phyloP scores from a whole-genome alignment of 139 green algal species.

The Yamagishiella unicocca region DNA sequence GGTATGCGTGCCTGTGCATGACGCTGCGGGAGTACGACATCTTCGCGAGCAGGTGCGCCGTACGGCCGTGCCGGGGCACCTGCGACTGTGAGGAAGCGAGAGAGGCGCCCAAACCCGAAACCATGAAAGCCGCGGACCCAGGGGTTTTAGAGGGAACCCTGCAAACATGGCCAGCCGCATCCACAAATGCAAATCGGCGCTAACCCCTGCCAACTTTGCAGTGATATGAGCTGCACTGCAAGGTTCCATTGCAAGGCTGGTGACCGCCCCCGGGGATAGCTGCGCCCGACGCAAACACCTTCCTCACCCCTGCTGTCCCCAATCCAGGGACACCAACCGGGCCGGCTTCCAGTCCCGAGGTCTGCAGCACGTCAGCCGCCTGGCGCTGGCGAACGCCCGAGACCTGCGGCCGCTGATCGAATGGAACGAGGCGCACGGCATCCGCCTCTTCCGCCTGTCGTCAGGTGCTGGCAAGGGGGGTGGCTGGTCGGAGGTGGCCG shows the following conservation, averaged over 20 bases:
- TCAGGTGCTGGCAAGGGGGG: constrained; percentile 15
- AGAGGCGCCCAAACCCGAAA: no score
- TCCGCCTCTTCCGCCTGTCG: constrained; percentile 73
- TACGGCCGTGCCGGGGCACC: no score
- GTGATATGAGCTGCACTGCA: no score
- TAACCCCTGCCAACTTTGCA: no score
- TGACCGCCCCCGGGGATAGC: no score
- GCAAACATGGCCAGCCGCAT: no score
- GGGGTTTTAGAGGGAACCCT: no score
- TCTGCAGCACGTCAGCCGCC: constrained; percentile 61
- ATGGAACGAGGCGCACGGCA: constrained; percentile 78
- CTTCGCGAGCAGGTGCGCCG: constrained; percentile 65
- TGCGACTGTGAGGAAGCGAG: no score
- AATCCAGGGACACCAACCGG: constrained; percentile 36
- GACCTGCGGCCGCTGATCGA: constrained; percentile 67
- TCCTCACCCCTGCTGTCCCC: background rate
- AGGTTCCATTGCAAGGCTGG: no score
- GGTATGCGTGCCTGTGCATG: constrained; percentile 80
- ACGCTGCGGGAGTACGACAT: constrained; percentile 66
- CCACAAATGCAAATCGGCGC: no score
- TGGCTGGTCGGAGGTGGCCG: background rate
- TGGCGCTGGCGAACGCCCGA: constrained; percentile 69
- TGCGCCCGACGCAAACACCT: background rate
- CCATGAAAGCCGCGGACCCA: no score
- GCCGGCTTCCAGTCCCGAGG: constrained; percentile 59